Conservation (phyloP, 352 stramenopile genomes). For the Globisporangium splendens region DNA sequence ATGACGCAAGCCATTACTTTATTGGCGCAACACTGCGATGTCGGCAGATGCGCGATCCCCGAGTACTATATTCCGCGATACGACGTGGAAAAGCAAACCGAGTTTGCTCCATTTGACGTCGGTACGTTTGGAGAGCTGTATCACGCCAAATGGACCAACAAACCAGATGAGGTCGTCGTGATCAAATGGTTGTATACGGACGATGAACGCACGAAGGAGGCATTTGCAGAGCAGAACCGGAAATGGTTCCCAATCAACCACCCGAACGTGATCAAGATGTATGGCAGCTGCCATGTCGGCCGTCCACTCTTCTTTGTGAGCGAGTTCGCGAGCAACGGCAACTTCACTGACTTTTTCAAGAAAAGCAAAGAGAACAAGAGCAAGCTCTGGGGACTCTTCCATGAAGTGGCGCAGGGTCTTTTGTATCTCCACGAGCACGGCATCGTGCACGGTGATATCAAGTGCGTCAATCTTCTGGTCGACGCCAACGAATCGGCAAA, state of each 20-base stretch:
- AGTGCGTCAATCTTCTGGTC: constrained; percentile 82
- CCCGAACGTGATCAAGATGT: constrained; percentile 34
- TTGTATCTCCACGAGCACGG: constrained; percentile 62
- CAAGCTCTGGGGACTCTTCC: constrained; percentile 20
- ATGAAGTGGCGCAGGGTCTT: constrained; percentile 44
- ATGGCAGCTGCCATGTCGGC: constrained; percentile 37
- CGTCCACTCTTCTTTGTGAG: constrained; percentile 19
- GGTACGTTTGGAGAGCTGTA: constrained; percentile 28
- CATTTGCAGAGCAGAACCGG: constrained; percentile 29
- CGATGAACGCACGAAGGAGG: constrained; percentile 13
- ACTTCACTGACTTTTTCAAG: neutral
- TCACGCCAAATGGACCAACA: constrained; percentile 26
- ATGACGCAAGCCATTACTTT: neutral
- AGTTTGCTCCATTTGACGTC: constrained; percentile 9
- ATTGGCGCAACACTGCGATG: neutral
- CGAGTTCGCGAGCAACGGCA: neutral
- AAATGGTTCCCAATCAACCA: constrained; percentile 34
- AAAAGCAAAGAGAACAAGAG: constrained; percentile 7
- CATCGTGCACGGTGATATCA: constrained; percentile 85
- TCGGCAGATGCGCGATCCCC: constrained; percentile 5
- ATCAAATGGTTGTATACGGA: constrained; percentile 18
- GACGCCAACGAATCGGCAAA: constrained; percentile 29
- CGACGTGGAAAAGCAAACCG: constrained; percentile 15
- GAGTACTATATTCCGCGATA: constrained; percentile 22
- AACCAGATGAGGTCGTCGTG: constrained; percentile 33